A percentile compares a stretch with the other conserved stretches of the same genome.
Conservation (phyloP, 257 asterid genomes). For the Solanum appendiculatum region DNA sequence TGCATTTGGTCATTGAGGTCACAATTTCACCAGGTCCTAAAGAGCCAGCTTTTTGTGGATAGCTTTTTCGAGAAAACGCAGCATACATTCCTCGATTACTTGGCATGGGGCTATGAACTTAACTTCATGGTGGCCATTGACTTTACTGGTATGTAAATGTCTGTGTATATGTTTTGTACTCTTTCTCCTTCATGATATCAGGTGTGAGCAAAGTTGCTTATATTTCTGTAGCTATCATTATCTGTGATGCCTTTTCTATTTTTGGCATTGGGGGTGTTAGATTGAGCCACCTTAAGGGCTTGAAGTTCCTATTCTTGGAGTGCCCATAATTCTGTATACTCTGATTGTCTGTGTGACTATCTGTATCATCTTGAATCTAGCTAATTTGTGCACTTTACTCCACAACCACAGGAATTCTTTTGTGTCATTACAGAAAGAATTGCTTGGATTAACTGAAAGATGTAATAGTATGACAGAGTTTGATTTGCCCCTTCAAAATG, state of each 20-base stretch:
- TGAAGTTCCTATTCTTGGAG: neutral
- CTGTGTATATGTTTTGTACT: neutral
- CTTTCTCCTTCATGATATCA: neutral
- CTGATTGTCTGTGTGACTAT: neutral
- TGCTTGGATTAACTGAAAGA: neutral
- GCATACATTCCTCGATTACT: slow-evolving; percentile 88
- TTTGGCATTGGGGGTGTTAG: neutral
- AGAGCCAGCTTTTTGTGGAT: slow-evolving; percentile 83
- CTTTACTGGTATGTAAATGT: slow-evolving; percentile 67
- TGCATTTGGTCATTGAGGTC: neutral
- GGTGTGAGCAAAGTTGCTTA: neutral
- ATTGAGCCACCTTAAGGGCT: neutral
- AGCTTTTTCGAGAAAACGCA: slow-evolving; percentile 61
- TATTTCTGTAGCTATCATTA: neutral
- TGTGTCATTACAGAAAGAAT: neutral
- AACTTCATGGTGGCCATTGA: slow-evolving; percentile 99
- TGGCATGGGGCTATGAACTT: slow-evolving; percentile 88
- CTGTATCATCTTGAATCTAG: neutral
- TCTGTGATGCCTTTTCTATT: neutral
- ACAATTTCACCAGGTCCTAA: slow-evolving; percentile 42
- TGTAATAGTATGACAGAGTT: neutral
- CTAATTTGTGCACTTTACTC: neutral
- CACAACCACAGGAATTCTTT: neutral
- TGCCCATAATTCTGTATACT: neutral
- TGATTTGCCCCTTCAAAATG: neutral